phyloP scores from a whole-genome alignment of 2,329 filamentous ascomycete genomes.

The Bipolaris sorokiniana region DNA sequence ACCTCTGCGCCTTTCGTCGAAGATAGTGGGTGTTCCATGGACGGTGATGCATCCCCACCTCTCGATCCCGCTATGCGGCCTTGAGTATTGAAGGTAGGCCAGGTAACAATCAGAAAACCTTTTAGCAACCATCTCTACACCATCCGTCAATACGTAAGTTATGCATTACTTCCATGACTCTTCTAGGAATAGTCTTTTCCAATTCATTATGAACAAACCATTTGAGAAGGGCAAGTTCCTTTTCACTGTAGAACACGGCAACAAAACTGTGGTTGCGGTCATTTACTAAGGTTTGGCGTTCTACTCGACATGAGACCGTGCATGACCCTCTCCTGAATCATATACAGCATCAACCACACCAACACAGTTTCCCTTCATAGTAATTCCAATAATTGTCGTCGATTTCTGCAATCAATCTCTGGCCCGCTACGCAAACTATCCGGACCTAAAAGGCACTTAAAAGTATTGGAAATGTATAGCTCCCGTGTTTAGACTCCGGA shows the following conservation, averaged over 20 bases:
- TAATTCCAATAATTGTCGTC: not conserved
- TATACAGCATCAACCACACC: not conserved
- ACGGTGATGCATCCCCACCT: not conserved
- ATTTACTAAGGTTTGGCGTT: constrained; percentile 2
- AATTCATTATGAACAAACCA: not conserved
- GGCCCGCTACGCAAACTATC: not conserved
- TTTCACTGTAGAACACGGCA: constrained; percentile 6
- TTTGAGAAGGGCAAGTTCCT: constrained; percentile 3
- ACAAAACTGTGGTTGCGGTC: constrained; percentile 7
- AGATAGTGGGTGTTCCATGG: not conserved
- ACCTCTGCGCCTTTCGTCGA: not conserved
- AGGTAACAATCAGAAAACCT: not conserved
- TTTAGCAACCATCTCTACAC: constrained; percentile 2
- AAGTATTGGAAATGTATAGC: constrained; percentile 1
- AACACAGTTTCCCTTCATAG: constrained; percentile 1
- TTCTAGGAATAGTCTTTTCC: not conserved
- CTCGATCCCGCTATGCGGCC: not conserved
- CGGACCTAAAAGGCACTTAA: not conserved
- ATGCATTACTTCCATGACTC: not conserved
- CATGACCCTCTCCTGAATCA: constrained; percentile 1
- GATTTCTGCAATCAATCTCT: not conserved
- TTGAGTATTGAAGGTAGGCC: not conserved
- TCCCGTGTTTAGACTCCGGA: not conserved
- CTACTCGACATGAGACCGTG: constrained; percentile 1
- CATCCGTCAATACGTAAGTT: constrained; percentile 4